A percentile compares a stretch with the other conserved stretches of the same genome.
phyloP scores from a whole-genome alignment of 176 grass and related monocot species.

The Ensete glaucum region DNA sequence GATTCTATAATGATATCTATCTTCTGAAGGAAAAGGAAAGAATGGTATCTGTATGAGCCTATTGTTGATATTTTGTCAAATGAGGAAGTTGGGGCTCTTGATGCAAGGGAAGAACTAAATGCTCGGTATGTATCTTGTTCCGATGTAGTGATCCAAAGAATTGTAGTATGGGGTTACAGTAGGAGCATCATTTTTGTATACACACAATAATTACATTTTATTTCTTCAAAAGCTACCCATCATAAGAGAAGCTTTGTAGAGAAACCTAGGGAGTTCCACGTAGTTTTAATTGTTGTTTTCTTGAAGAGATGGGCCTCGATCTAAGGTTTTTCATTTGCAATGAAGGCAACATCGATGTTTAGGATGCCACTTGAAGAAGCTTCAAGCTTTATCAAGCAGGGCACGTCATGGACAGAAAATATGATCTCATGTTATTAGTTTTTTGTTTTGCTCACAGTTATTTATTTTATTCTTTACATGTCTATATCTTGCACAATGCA shows the following conservation, averaged over 20 bases:
- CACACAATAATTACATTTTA: not conserved
- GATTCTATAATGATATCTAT: not conserved
- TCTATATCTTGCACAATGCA: too few relatives aligned
- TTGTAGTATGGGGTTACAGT: not conserved
- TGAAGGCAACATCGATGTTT: too few relatives aligned
- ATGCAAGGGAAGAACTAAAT: slow-evolving; percentile 44
- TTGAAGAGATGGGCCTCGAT: too few relatives aligned
- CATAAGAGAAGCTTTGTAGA: too few relatives aligned
- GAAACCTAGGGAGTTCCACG: too few relatives aligned
- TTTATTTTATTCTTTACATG: not conserved
- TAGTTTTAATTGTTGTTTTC: too few relatives aligned
- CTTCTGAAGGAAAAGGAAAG: slow-evolving; percentile 65
- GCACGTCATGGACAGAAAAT: not conserved
- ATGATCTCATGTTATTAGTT: not conserved
- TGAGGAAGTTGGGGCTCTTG: slow-evolving; percentile 42
- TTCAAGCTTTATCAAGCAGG: not conserved
- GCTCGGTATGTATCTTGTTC: slow-evolving; percentile 36
- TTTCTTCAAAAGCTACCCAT: too few relatives aligned
- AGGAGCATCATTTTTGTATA: not conserved
- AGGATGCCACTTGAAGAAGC: not conserved
- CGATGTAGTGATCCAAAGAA: not conserved
- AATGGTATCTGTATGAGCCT: slow-evolving; percentile 82
- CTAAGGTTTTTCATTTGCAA: too few relatives aligned
- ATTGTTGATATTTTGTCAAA: slow-evolving; percentile 61
- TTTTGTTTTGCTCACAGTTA: not conserved